phyloP scores from a whole-genome alignment of 768 basidiomycete species.

The Serendipita sp. region DNA sequence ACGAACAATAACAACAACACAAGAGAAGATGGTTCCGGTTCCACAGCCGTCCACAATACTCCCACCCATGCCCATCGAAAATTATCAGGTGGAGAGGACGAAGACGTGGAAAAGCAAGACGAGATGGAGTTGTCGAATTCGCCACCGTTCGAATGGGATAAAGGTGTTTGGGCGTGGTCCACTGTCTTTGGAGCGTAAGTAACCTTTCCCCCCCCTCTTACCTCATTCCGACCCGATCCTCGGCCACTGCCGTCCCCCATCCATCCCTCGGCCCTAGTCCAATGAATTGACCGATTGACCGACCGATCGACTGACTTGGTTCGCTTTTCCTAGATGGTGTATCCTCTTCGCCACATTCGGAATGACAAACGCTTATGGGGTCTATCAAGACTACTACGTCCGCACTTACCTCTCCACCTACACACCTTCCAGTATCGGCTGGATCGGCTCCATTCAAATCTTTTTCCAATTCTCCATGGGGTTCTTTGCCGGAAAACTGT shows the following conservation, averaged over 20 bases:
- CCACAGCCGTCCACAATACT: too few species aligned
- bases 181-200: constrained; percentile 7
- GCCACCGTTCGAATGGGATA: not conserved
- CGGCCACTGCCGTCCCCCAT: too few species aligned
- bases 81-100: too few species aligned
- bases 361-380: constrained; percentile 10
- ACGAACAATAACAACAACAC: not conserved
- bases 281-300: not conserved
- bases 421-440: constrained; percentile 18
- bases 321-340: constrained; percentile 1
- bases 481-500: constrained; percentile 18
- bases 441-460: constrained; percentile 21
- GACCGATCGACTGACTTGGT: too few species aligned
- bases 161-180: not conserved
- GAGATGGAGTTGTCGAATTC: too few species aligned
- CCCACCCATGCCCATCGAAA: too few species aligned
- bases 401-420: constrained; percentile 14
- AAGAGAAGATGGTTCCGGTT: too few species aligned
- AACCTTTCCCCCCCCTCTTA: not conserved
- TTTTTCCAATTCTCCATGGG: constrained; percentile 21
- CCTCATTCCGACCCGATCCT: too few species aligned
- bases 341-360: constrained; percentile 8
- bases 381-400: constrained; percentile 14
- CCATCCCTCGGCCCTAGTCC: too few species aligned
- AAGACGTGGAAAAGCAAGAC: too few species aligned